A percentile compares a stretch with the other conserved stretches of the same genome.
phyloP scores from a whole-genome alignment of 2,329 filamentous ascomycete species.

The Talaromyces verruculosus region DNA sequence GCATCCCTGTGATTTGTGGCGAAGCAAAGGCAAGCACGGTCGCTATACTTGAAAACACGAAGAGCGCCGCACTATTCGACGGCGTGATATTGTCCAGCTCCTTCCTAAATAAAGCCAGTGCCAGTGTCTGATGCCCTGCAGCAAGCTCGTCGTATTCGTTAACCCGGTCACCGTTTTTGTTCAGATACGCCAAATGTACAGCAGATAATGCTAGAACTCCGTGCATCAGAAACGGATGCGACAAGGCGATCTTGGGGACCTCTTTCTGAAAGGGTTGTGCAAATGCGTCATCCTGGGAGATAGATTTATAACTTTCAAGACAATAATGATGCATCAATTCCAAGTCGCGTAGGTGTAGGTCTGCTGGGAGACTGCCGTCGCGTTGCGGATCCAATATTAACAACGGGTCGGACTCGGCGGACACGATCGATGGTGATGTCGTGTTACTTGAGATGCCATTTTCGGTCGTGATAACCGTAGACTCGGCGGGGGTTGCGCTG shows the following conservation, averaged over 20 bases:
- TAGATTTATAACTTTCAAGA: conserved; percentile 33
- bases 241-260: conserved; percentile 28
- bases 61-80: conserved; percentile 35
- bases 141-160: conserved; percentile 31
- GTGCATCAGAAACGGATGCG: conserved; percentile 31
- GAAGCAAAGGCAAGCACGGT: conserved; percentile 34
- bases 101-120: conserved; percentile 30
- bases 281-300: conserved; percentile 26
- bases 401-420: conserved; percentile 23
- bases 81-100: conserved; percentile 29
- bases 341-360: conserved; percentile 40
- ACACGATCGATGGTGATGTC: conserved; percentile 3
- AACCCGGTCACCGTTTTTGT: conserved; percentile 27
- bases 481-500: neutral
- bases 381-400: conserved; percentile 25
- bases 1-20: conserved; percentile 25
- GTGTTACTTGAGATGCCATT: conserved; percentile 7
- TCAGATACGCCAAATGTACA: conserved; percentile 29
- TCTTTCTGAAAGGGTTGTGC: conserved; percentile 27
- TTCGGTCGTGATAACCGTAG: conserved; percentile 1
- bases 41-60: conserved; percentile 34
- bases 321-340: conserved; percentile 47
- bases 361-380: conserved; percentile 23
- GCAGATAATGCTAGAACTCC: conserved; percentile 30
- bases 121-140: conserved; percentile 30